These are phyloP conservation scores for Penicillium turbatum DNA, from an alignment of 495 filamentous ascomycete genomes.

Conservation along the genomic window DNA sequence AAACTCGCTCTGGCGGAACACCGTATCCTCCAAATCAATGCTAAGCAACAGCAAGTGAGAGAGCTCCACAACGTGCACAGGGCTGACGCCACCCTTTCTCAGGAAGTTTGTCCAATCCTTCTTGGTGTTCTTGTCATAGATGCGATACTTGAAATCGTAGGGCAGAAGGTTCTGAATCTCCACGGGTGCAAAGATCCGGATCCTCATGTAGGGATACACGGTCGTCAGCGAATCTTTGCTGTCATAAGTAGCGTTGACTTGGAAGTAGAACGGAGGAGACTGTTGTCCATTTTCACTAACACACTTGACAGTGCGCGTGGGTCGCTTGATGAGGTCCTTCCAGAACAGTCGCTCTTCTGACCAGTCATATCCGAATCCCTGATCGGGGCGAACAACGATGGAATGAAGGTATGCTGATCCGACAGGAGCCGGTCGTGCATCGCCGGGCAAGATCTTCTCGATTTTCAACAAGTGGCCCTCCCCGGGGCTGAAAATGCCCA, in stretches of 20 bases:
- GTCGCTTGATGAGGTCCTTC: slow-evolving; percentile 81
- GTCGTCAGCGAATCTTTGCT: slow-evolving; percentile 73
- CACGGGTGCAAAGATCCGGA: slow-evolving; percentile 84
- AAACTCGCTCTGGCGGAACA: slow-evolving; percentile 93
- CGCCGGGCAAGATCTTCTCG: slow-evolving; percentile 92
- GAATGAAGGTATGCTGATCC: slow-evolving; percentile 89
- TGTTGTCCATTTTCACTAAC: slow-evolving; percentile 74
- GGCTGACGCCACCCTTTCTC: slow-evolving; percentile 90
- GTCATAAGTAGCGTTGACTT: slow-evolving; percentile 80
- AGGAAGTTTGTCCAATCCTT: slow-evolving; percentile 99
- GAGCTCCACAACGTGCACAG: slow-evolving; percentile 92
- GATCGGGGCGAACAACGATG: slow-evolving; percentile 85
- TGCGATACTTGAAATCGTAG: slow-evolving; percentile 97
- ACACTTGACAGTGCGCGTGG: slow-evolving; percentile 81
- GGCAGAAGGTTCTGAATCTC: slow-evolving; percentile 93
- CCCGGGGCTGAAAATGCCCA: slow-evolving; percentile 86
- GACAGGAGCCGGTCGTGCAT: slow-evolving; percentile 85
- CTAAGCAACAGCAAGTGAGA: slow-evolving; percentile 90
- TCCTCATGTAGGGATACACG: slow-evolving; percentile 89
- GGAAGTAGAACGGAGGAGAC: slow-evolving; percentile 88
- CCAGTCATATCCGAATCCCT: slow-evolving; percentile 96
- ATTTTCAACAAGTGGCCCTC: slow-evolving; percentile 93
- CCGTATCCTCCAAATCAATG: slow-evolving; percentile 91
- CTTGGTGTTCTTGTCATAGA: slow-evolving; percentile 95
- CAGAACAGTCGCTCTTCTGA: slow-evolving; percentile 83